Base-by-base conservation (phyloP, 805 yeast species). In the Blastobotrys muscicola region DNA sequence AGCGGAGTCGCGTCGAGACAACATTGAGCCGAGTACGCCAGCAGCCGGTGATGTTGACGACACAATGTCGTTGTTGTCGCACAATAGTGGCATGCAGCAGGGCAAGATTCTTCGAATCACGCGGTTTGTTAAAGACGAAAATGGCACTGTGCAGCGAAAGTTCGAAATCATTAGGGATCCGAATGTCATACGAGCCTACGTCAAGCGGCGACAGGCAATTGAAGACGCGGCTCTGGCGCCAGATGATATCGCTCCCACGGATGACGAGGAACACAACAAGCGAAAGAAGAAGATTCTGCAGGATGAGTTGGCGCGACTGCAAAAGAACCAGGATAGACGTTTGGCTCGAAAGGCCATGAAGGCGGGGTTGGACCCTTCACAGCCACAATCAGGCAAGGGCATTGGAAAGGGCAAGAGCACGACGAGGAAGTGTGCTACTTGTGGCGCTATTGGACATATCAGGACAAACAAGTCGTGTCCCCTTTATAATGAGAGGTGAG, bases 401-500 rank as follows among this genome's bases (percentile, higher is more conserved):
- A 75, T 75, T 35, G 85, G 85, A 29, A 82, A 82, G 54, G 83
- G 83, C 29, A 80, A 80, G 54, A 71, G 80, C 29, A 78, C 77
- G 4, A 80, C 82, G 7, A 71, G 98, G 59, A 77, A 85, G 57
- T 90, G 98, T 66, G 89, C 94, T 2, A 82, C 92, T 0, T 90
- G 98, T 71, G 97, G 97, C 15, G 92, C 90, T 9, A 72, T 84
- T 50, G 98, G 97, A 0, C 98, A 90, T 61, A 90, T 90, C 49
- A 75, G 92, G 59, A 90, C 98, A 2, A 87, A 86, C 60, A 82
- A 82, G 56, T 68, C 90, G 1, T 90, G 98, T 66, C 98, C 97
- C 11, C 72, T 87, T 74, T 90, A 84, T 59, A 76, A 75, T 48
- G 78, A 75, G 46, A 54, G 52, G 36, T 34, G 29, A 20, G 26